These are phyloP conservation scores for Coprinellus micaceus DNA, from an alignment of 768 basidiomycete genomes.

Conservation along the genomic window DNA sequence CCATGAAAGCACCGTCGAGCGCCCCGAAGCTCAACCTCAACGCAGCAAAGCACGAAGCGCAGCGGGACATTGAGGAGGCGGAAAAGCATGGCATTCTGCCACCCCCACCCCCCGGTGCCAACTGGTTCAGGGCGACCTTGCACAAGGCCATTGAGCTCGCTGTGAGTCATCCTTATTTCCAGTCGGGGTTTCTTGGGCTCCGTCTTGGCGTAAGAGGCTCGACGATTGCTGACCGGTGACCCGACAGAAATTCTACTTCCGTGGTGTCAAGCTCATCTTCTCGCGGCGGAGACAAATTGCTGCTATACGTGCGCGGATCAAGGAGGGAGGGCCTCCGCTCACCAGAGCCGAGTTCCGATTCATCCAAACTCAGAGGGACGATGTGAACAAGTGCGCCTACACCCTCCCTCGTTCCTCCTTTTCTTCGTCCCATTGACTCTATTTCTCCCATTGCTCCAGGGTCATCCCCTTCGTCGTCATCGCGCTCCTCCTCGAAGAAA, in stretches of 20 bases:
- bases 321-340: conserved; percentile 56
- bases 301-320: conserved; percentile 53
- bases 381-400: conserved; percentile 65
- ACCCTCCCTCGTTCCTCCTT: neutral
- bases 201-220: too few relatives aligned
- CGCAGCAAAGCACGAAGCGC: conserved; percentile 47
- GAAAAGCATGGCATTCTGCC: conserved; percentile 62
- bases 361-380: conserved; percentile 60
- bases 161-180: conserved; percentile 25
- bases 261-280: conserved; percentile 70
- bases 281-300: conserved; percentile 53
- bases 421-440: neutral
- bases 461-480: conserved; percentile 77
- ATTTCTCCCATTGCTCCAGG: conserved; percentile 44
- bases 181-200: too few relatives aligned
- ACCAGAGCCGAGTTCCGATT: conserved; percentile 69
- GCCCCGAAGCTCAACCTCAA: conserved; percentile 20
- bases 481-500: conserved; percentile 71
- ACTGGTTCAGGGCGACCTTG: conserved; percentile 46
- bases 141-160: conserved; percentile 48
- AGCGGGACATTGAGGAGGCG: conserved; percentile 64
- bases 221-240: neutral
- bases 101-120: conserved; percentile 62
- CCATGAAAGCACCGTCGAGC: conserved; percentile 8
- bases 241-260: conserved; percentile 76